Base-by-base conservation (phyloP, 1,139 yeast genomes). In the Yamadazyma diospyri region DNA sequence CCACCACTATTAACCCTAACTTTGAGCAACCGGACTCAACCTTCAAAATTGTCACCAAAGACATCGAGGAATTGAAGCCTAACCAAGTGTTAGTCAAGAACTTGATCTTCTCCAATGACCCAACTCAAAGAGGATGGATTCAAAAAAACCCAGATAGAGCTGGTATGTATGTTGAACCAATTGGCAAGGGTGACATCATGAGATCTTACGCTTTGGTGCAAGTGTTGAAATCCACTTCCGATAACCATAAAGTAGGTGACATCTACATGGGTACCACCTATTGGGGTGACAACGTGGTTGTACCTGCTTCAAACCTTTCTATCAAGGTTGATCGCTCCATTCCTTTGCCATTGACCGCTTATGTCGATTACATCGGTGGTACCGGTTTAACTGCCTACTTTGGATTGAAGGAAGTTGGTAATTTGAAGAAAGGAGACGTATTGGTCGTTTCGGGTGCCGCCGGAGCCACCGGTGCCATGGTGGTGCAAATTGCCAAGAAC, bases 381-480 rank as follows among this genome's bases (percentile, higher is more conserved):
- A 77, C 84, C 9, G 76, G 81, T 0, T 50, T 78, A 39, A 80
- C 88, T 24, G 84, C 87, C 9, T 80, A 76, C 55, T 59, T 69
- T 42, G 81, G 80, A 9, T 64, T 78, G 39, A 57, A 51, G 38
- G 66, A 67, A 24, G 62, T 69, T 35, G 72, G 70, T 18, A 55
- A 62, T 29, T 45, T 73, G 40, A 53, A 62, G 37, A 57, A 58
- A 27, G 66, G 61, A 18, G 48, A 51, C 25, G 45, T 38, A 15
- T 53, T 64, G 7, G 69, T 76, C 35, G 64, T 80, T 22, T 73
- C 82, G 17, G 86, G 84, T 37, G 87, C 87, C 16, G 73, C 83
- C 6, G 72, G 88, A 40, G 85, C 85, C 17, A 80, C 81, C 23
- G 87, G 88, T 18, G 65, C 78, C n/a, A 57, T 70, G 35, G 78